Evolutionary conservation across 2,329 filamentous ascomycete genomes (phyloP), one percentile per base, ranked within the genome.

Genomic region (Fusarium proliferatum): DNA sequence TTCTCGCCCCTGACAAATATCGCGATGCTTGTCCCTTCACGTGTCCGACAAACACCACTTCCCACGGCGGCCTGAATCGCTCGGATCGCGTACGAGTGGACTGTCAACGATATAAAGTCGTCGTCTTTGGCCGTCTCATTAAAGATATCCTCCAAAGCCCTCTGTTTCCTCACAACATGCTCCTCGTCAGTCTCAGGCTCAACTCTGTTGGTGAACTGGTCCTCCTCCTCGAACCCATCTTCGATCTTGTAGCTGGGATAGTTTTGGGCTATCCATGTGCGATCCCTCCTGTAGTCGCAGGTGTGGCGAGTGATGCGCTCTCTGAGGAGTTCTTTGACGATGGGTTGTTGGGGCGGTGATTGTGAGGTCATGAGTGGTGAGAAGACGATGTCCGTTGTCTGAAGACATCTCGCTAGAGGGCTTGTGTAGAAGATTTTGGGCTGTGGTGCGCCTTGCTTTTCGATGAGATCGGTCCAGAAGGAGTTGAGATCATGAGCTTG

Each of bases 261-360:
- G 38, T 83, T 81, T 19, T 81, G 69, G 3, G 80, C 79, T 68
- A 92, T 89, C 77, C 82, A 86, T 0, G 84, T 81, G 48, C 82
- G 83, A 12, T 82, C 79, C 56, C 85, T 85, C 21, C 90, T 84
- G 21, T 87, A 84, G 78, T 92, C 89, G 77, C 90, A 92, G 0
- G 89, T 91, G 77, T 92, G 90, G 61, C 87, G 83, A 13, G 88
- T 89, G 64, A 90, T 85, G 5, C 87, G 86, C 78, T 92, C 90
- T 26, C 90, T 84, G 19, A 91, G 82, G 9, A 86, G 78, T 65
- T 92, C 90, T 77, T 90, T 91, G 75, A 92, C 80, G 4, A 85
- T 80, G 0, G 89, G 88, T 10, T 78, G 80, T 69, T 89, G 89
- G 0, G 82, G 81, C 16, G 72, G 76, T 79, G 43, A 86, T 71